phyloP scores from a whole-genome alignment of 805 yeast species.

The Yarrowia sp. region DNA sequence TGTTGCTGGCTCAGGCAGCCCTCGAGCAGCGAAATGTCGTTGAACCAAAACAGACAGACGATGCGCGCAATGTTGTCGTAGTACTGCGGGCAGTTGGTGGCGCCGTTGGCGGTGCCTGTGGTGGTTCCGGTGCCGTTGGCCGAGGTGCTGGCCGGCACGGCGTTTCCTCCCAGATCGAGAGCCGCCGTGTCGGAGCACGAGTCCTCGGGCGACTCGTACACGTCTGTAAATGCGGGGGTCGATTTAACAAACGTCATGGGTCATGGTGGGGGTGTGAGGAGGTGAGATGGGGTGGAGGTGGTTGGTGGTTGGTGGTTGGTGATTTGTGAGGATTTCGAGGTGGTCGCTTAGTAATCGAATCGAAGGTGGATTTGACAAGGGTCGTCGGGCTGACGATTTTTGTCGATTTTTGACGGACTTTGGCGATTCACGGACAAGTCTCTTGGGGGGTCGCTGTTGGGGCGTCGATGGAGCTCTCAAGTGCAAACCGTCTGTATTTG shows the following conservation, averaged over 20 bases:
- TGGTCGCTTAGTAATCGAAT: no score
- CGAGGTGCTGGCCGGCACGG: not conserved
- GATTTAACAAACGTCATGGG: conserved; percentile 29
- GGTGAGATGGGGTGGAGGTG: not conserved
- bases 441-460: no score
- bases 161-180: conserved; percentile 13
- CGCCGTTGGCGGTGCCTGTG: conserved; percentile 29
- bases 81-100: conserved; percentile 39
- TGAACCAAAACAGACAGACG: conserved; percentile 49
- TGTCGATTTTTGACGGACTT: no score
- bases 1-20: conserved; percentile 2
- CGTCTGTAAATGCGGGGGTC: conserved; percentile 21
- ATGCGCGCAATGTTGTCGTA: conserved; percentile 46
- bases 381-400: no score
- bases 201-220: conserved; percentile 3
- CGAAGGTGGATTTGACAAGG: no score
- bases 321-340: no score
- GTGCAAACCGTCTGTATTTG: no score
- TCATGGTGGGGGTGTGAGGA: not conserved
- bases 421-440: no score
- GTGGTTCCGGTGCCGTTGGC: conserved; percentile 26
- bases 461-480: no score
- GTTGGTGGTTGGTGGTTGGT: no score
- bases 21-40: conserved; percentile 41
- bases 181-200: conserved; percentile 32